Evolutionary conservation across 768 basidiomycete species (phyloP).

Genomic region (Naganishia onofrii): DNA sequence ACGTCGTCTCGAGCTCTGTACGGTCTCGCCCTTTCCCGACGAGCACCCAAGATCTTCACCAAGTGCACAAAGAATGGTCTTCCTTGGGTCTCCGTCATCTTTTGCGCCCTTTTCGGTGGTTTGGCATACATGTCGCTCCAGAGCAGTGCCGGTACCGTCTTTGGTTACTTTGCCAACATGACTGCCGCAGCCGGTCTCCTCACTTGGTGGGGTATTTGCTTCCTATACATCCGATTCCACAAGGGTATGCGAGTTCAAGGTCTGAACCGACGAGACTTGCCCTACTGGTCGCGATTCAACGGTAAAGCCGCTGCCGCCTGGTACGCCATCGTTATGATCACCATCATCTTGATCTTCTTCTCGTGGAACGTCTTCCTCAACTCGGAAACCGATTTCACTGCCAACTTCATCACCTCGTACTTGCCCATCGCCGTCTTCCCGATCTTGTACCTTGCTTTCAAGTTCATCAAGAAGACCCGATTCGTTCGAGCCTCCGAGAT

Average conservation of each 20-base stretch:
- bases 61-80: conserved; percentile 69
- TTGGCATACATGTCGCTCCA: conserved; percentile 76
- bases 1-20: conserved; percentile 76
- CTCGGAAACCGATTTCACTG: conserved; percentile 38
- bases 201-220: conserved; percentile 74
- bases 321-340: conserved; percentile 49
- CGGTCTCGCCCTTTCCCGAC: conserved; percentile 73
- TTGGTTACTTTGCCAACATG: conserved; percentile 74
- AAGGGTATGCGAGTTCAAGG: conserved; percentile 78
- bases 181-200: conserved; percentile 59
- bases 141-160: conserved; percentile 67
- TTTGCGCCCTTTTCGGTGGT: conserved; percentile 62
- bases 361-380: conserved; percentile 55
- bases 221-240: conserved; percentile 79
- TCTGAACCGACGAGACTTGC: conserved; percentile 66
- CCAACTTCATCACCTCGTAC: conserved; percentile 80
- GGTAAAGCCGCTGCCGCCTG: conserved; percentile 49
- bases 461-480: conserved; percentile 59
- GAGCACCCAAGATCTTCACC: conserved; percentile 77
- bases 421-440: conserved; percentile 60
- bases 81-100: conserved; percentile 69
- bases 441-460: conserved; percentile 65
- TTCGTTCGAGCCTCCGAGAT: conserved; percentile 64
- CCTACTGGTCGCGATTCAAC: conserved; percentile 66
- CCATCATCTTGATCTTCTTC: conserved; percentile 51